Evolutionary conservation across 179 eudicot genomes (phyloP).

Genomic region (Nepenthes alata): DNA sequence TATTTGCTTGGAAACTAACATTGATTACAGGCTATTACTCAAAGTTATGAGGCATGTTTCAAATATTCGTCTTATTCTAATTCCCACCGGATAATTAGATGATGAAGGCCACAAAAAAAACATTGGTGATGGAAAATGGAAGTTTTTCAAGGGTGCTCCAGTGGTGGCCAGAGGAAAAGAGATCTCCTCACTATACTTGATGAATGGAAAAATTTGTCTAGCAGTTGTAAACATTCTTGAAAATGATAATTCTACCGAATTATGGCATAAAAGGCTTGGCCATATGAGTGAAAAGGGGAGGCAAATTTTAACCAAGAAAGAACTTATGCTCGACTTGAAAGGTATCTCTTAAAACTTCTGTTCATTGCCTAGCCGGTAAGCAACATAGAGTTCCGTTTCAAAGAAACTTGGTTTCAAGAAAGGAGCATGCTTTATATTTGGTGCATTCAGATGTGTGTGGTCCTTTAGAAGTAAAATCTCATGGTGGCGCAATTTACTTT

Average conservation of each 20-base stretch:
- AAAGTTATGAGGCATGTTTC: constrained; percentile 2
- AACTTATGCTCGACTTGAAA: neutral
- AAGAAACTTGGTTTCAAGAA: neutral
- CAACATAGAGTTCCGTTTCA: neutral
- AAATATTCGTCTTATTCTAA: neutral
- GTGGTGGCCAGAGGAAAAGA: neutral
- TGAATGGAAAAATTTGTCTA: neutral
- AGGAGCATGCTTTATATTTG: too few relatives aligned
- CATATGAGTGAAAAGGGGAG: constrained; percentile 3
- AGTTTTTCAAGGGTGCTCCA: neutral
- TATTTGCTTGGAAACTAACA: neutral
- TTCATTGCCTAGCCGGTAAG: neutral
- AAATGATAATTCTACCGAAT: neutral
- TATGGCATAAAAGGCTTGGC: constrained; percentile 2
- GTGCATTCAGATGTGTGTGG: neutral
- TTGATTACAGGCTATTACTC: neutral
- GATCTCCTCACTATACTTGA: neutral
- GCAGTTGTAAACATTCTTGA: neutral
- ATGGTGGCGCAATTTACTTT: constrained; percentile 1
- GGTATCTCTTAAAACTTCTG: neutral
- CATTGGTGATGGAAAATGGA: neutral
- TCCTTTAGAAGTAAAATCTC: neutral
- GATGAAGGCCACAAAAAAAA: neutral
- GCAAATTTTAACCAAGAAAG: neutral
- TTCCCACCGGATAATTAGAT: neutral